Base-by-base conservation (phyloP, 2,329 filamentous ascomycete genomes). In the Myriosclerotinia scirpicola region DNA sequence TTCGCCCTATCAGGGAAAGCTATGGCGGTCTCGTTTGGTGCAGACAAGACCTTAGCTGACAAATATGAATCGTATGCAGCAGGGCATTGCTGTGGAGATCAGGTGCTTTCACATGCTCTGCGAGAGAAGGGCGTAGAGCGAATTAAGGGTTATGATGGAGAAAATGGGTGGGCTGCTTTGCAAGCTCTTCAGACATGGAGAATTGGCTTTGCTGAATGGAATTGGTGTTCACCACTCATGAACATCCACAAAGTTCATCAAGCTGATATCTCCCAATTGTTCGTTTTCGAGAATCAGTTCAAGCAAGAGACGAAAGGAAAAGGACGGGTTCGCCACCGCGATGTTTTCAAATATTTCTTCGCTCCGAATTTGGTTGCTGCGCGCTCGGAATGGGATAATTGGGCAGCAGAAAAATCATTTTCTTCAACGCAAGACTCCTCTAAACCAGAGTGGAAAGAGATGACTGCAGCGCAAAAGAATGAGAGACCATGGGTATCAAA, bases 1-100 rank as follows among this genome's bases (percentile, higher is more conserved):
- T 85, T 85, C 66, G 70, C 83, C 36, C 69, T 87, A 40, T 85
- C 83, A 36, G 77, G 81, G 44, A 81, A 80, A 1, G 81, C 84
- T 3, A 83, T 88, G 80, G 54, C 26, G 20, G 15, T 30, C 17
- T 67, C 66, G 8, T 66, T 69, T 54, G 59, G 55, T 14, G 48
- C 66, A 44, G 66, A 67, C n/a, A 42, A 36, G 11, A 52, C 44
- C 26, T 20, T 68, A 3, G 67, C 67, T 38, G 22, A 42, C 6
- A 52, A 36, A 38, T 68, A 61, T 30, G 67, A 68, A 20, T 36
- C 20, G 0, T 68, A 68, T 54, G 65, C 59, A 3, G 11, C 20
- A 26, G 65, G 67, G 34, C 67, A 68, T 54, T 68, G 67, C 17
- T 68, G 67, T 36, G 67, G 67, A 22, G 67, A 68, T 62, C 67